Conservation (phyloP, 805 yeast species). For the Starmerella bacillaris region DNA sequence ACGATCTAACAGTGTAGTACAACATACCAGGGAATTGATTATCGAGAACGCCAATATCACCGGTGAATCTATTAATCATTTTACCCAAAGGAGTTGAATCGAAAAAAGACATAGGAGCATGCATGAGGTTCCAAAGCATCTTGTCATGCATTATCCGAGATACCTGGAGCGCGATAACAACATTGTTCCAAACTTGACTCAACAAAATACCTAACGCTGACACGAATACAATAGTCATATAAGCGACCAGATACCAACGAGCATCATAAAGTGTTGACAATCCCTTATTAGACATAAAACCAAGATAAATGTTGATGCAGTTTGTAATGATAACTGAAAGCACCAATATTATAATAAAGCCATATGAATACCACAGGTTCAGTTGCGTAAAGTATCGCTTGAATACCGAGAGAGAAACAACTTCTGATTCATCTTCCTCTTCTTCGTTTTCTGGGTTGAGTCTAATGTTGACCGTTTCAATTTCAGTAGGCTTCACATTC, state of each 20-base stretch:
- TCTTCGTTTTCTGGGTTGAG: slow-evolving; percentile 19
- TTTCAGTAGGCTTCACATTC: slow-evolving; percentile 4
- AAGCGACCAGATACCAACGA: slow-evolving; percentile 47
- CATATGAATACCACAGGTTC: slow-evolving; percentile 24
- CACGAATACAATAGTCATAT: slow-evolving; percentile 51
- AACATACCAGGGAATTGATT: slow-evolving; percentile 44
- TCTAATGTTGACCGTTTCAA: slow-evolving; percentile 5
- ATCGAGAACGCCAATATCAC: slow-evolving; percentile 60
- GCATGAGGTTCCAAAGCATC: slow-evolving; percentile 39
- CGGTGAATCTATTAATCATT: slow-evolving; percentile 59
- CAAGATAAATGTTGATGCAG: slow-evolving; percentile 14
- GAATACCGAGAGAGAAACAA: slow-evolving; percentile 14
- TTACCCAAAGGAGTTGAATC: slow-evolving; percentile 73
- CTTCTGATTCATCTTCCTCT: slow-evolving; percentile 16
- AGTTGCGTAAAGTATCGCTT: slow-evolving; percentile 17
- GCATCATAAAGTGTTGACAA: slow-evolving; percentile 13
- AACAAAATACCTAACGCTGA: slow-evolving; percentile 17
- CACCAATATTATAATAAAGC: slow-evolving; percentile 24
- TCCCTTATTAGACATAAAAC: slow-evolving; percentile 15
- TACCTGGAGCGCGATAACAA: slow-evolving; percentile 25
- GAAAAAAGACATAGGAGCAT: slow-evolving; percentile 58
- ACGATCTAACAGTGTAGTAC: slow-evolving; percentile 36
- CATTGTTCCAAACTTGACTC: slow-evolving; percentile 37
- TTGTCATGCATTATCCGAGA: slow-evolving; percentile 30
- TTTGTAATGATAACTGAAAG: slow-evolving; percentile 19